A percentile compares a stretch with the other conserved stretches of the same genome.
Evolutionary conservation across 1,139 yeast genomes (phyloP).

Genomic region (Yamadazyma membranifaciens): DNA sequence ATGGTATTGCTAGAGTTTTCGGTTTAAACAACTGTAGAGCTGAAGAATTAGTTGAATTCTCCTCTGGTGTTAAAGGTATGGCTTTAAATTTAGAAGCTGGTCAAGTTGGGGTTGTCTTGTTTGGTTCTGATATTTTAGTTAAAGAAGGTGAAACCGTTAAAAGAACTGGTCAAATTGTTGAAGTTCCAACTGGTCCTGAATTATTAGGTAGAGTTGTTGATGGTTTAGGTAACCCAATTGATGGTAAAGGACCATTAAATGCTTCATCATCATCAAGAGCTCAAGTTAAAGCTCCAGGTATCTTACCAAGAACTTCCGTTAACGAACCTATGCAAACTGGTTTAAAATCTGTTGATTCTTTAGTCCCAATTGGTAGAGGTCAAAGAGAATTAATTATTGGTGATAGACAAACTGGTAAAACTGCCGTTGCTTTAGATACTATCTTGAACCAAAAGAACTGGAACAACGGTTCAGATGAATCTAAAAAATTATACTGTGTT

Average conservation of each 20-base stretch:
- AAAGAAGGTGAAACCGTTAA: conserved; percentile 99
- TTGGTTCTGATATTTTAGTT: conserved; percentile 98
- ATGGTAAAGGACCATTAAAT: conserved; percentile 98
- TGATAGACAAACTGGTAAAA: conserved; percentile 99
- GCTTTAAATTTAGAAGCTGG: conserved; percentile 99
- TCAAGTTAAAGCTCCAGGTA: conserved; percentile 99
- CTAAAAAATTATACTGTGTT: conserved; percentile 98
- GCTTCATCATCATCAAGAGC: conserved; percentile 88
- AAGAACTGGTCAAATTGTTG: conserved; percentile 99
- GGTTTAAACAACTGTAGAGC: conserved; percentile 99
- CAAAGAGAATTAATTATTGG: conserved; percentile 99
- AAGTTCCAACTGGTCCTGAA: conserved; percentile 98
- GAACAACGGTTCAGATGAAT: conserved; percentile 92
- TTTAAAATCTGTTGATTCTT: conserved; percentile 98
- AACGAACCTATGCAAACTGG: conserved; percentile 99
- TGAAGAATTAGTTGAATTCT: conserved; percentile 98
- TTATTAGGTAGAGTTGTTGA: conserved; percentile 99
- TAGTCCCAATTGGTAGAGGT: conserved; percentile 99
- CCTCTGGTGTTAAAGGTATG: conserved; percentile 99
- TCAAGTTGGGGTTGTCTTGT: conserved; percentile 99
- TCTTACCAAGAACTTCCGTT: conserved; percentile 98
- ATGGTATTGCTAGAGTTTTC: conserved; percentile 99
- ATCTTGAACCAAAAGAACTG: conserved; percentile 99
- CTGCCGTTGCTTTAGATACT: conserved; percentile 98
- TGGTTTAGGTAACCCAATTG: conserved; percentile 99